Evolutionary conservation across 345 rosid species (phyloP).

Genomic region (Hirschfeldia incana): DNA sequence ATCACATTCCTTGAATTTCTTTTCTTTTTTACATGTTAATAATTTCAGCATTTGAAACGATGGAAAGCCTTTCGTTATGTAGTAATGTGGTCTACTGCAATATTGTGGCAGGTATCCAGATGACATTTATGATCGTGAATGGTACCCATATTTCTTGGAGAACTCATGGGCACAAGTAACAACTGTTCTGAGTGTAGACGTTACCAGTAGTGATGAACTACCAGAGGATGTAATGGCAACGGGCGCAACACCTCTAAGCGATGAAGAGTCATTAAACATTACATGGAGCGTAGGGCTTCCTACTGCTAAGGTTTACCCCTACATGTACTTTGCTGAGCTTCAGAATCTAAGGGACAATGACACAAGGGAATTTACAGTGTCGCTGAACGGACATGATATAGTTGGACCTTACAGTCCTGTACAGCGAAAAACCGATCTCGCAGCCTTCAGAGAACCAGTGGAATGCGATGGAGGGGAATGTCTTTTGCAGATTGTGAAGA

Average conservation of each 20-base stretch:
- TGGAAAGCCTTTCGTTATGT: no score
- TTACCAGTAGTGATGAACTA: neutral
- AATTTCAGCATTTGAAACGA: no score
- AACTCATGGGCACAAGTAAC: neutral
- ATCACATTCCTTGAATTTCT: no score
- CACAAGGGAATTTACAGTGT: conserved; percentile 41
- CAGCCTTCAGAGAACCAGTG: neutral
- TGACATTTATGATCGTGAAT: conserved; percentile 26
- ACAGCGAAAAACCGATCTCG: neutral
- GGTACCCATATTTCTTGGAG: neutral
- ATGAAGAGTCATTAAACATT: neutral
- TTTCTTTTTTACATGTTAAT: no score
- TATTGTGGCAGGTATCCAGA: conserved; percentile 21
- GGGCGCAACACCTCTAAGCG: neutral
- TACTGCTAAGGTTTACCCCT: neutral
- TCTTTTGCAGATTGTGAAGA: conserved; percentile 21
- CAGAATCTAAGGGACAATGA: conserved; percentile 38
- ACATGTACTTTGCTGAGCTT: conserved; percentile 47
- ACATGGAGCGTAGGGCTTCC: neutral
- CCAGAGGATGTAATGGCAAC: neutral
- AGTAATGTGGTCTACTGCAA: neutral
- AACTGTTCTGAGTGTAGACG: neutral
- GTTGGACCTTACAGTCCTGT: neutral
- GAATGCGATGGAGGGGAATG: conserved; percentile 27
- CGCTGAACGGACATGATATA: conserved; percentile 26